Evolutionary conservation across 2,329 filamentous ascomycete genomes (phyloP).

Genomic region (Clonostachys rosea): DNA sequence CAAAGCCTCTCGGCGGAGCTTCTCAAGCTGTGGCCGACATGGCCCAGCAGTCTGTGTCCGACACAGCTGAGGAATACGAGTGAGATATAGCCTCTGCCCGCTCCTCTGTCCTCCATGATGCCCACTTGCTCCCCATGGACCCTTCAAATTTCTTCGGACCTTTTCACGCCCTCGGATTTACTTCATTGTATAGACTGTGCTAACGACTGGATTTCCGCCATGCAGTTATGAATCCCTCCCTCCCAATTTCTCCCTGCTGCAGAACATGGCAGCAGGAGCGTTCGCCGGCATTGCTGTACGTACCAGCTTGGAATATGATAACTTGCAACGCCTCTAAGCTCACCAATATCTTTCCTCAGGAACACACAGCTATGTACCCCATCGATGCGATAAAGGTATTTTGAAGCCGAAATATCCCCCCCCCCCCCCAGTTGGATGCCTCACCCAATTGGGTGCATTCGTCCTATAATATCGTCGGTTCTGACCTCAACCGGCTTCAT

Average conservation of each 20-base stretch:
- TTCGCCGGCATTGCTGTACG: conserved; percentile 93
- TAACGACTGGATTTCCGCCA: background rate
- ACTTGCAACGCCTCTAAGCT: background rate
- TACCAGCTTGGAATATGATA: conserved; percentile 4
- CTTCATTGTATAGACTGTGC: background rate
- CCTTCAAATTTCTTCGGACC: conserved; percentile 8
- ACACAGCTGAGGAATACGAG: conserved; percentile 63
- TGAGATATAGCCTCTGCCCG: conserved; percentile 26
- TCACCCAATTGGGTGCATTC: too few species aligned
- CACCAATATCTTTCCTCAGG: conserved; percentile 44
- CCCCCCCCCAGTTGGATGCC: background rate
- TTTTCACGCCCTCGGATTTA: background rate
- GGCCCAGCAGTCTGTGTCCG: conserved; percentile 59
- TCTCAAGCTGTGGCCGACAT: conserved; percentile 64
- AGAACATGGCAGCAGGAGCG: conserved; percentile 94
- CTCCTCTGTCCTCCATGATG: background rate
- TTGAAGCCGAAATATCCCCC: background rate
- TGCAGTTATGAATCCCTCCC: conserved; percentile 84
- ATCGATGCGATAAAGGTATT: conserved; percentile 94
- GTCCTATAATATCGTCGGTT: too few species aligned
- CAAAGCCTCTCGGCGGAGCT: conserved; percentile 57
- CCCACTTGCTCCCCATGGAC: background rate
- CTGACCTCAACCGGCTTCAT: background rate
- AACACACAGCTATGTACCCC: conserved; percentile 98
- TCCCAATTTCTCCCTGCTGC: conserved; percentile 86